phyloP scores from a whole-genome alignment of 768 basidiomycete species.

The Podaxis sp. region DNA sequence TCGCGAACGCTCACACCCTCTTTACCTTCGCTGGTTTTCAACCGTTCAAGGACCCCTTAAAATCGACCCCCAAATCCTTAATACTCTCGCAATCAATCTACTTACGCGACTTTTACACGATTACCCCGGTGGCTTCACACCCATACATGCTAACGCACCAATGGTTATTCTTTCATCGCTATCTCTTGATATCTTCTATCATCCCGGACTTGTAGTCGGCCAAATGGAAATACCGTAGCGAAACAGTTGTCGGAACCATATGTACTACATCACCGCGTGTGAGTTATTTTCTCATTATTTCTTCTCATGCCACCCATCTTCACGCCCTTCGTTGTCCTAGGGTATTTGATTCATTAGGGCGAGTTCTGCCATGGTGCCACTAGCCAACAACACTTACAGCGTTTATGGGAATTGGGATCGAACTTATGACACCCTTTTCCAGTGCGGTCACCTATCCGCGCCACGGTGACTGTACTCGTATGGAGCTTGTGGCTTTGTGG shows the following conservation, averaged over 20 bases:
- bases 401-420: not conserved
- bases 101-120: not conserved
- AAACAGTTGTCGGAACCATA: not conserved
- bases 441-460: too few species aligned
- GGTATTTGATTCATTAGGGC: not conserved
- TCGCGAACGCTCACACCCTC: not conserved
- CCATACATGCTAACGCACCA: not conserved
- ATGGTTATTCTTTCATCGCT: not conserved
- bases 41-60: not conserved
- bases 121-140: not conserved
- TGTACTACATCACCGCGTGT: conserved; percentile 2
- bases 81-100: not conserved
- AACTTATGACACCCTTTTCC: too few species aligned
- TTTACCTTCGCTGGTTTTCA: not conserved
- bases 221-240: not conserved
- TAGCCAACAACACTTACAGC: not conserved
- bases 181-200: not conserved
- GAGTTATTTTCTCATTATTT: not conserved
- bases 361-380: not conserved
- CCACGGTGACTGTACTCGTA: too few species aligned
- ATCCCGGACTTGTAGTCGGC: not conserved
- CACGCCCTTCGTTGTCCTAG: not conserved
- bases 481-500: not conserved
- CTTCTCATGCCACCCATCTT: conserved; percentile 1
- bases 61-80: not conserved